phyloP scores from a whole-genome alignment of 192 early-diverging fungal genomes.

The Spizellomyces sp. region DNA sequence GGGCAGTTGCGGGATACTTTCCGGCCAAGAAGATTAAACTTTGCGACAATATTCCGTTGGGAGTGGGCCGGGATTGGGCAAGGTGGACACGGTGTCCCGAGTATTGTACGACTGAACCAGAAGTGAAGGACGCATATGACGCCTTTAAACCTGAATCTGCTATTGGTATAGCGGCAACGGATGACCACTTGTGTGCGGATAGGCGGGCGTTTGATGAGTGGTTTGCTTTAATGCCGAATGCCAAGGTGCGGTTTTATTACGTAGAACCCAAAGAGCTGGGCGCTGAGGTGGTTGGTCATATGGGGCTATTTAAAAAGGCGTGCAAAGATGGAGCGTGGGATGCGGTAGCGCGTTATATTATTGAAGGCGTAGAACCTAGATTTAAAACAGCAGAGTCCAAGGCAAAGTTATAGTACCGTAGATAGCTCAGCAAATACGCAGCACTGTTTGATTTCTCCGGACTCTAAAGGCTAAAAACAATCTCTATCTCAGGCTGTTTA shows the following conservation, averaged over 20 bases:
- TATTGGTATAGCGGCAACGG: slow-evolving; percentile 1
- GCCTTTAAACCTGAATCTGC: slow-evolving; percentile 8
- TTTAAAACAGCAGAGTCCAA: not conserved
- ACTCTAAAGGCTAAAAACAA: too few species aligned
- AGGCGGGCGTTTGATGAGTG: slow-evolving; percentile 4
- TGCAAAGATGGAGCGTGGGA: slow-evolving; percentile 13
- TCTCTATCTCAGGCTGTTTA: too few species aligned
- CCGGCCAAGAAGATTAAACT: slow-evolving; percentile 35
- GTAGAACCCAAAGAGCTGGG: not conserved
- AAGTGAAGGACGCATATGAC: slow-evolving; percentile 13
- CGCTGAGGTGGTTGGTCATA: slow-evolving; percentile 11
- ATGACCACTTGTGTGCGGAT: not conserved
- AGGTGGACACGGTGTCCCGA: slow-evolving; percentile 7
- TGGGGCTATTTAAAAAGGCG: slow-evolving; percentile 17
- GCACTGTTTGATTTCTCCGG: too few species aligned
- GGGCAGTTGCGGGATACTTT: slow-evolving; percentile 30
- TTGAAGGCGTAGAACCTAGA: slow-evolving; percentile 5
- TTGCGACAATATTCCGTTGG: slow-evolving; percentile 26
- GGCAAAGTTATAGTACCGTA: slow-evolving; percentile 3
- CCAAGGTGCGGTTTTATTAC: not conserved
- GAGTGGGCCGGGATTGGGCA: slow-evolving; percentile 19
- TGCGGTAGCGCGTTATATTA: slow-evolving; percentile 1
- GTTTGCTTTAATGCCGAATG: not conserved
- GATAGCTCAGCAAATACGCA: not conserved
- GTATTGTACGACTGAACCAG: slow-evolving; percentile 21